Evolutionary conservation across 179 eudicot genomes (phyloP).

Genomic region (Silene noctiflora): DNA sequence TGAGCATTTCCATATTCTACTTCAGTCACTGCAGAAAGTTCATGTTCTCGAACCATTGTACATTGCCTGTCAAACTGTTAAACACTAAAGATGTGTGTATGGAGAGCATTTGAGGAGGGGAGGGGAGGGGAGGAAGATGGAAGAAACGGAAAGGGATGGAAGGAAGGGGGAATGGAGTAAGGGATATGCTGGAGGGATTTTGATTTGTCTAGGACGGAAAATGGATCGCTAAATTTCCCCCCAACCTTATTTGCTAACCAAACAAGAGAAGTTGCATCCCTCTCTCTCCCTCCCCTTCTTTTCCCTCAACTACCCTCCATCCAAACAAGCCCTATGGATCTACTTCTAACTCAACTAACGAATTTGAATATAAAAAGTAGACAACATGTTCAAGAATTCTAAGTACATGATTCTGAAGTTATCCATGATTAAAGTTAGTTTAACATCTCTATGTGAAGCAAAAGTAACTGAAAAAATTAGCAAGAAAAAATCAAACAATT

Average conservation of each 20-base stretch:
- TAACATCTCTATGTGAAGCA: background rate
- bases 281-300: background rate
- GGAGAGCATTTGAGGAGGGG: background rate
- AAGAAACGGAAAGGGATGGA: background rate
- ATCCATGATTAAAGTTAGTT: slow-evolving; percentile 1
- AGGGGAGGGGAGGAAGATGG: background rate
- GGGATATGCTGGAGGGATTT: background rate
- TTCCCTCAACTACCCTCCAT: background rate
- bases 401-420: background rate
- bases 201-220: background rate
- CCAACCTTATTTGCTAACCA: background rate
- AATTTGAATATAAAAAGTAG: background rate
- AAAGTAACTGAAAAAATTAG: background rate
- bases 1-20: slow-evolving; percentile 34
- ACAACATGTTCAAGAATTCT: background rate
- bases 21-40: slow-evolving; percentile 26
- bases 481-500: slow-evolving; percentile 1
- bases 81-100: slow-evolving; percentile 32
- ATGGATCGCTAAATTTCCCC: background rate
- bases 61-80: slow-evolving; percentile 56
- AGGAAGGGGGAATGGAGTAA: background rate
- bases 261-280: background rate
- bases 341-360: slow-evolving; percentile 22
- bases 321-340: background rate
- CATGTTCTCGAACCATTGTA: slow-evolving; percentile 27